Evolutionary conservation across 2,329 filamentous ascomycete genomes (phyloP), one percentile per base, ranked within the genome.

Genomic region (Catunica adiposa): DNA sequence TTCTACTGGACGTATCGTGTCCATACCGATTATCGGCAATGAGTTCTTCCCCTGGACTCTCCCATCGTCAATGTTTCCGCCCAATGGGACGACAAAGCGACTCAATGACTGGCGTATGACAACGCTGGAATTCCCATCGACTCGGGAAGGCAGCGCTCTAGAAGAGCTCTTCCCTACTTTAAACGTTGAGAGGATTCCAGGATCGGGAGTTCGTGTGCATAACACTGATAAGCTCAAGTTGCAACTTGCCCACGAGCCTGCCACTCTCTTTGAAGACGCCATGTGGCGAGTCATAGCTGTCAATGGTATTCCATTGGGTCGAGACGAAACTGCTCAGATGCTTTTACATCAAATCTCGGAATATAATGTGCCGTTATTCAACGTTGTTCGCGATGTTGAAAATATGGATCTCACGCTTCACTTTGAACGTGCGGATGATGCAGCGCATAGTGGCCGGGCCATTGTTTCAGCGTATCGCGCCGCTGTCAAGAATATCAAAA

Each of bases 311-410:
- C 78, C 84, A 1, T 73, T 98, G 2, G 90, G 90, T 3, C 83
- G 85, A 51, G 88, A 97, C 64, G 90, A 97, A 68, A 86, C 83
- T 60, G 80, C 96, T 20, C 86, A 86, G 64, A 78, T 97, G 60
- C 77, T 84, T 50, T 80, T 84, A 23, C 81, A 88, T 57, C 78
- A 90, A 25, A 80, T 88, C 26, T 80, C 84, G 57, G 83, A 86
- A 61, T 77, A 89, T 37, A 78, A 80, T 22, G 90, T 96, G 67
- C 86, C 89, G 14, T 83, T 89, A 57, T 96, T 96, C 66, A 85
- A 82, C 8, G 78, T 86, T 26, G 74, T 89, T 25, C 79, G 85
- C 50, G 86, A 95, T 63, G 68, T 78, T 3, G 74, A 84, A 56
- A 76, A 82, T 60, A 72, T 94, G 53, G 86, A 94, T 62, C 68